Base-by-base conservation (phyloP, 257 asterid species). In the Jasminum sambac region DNA sequence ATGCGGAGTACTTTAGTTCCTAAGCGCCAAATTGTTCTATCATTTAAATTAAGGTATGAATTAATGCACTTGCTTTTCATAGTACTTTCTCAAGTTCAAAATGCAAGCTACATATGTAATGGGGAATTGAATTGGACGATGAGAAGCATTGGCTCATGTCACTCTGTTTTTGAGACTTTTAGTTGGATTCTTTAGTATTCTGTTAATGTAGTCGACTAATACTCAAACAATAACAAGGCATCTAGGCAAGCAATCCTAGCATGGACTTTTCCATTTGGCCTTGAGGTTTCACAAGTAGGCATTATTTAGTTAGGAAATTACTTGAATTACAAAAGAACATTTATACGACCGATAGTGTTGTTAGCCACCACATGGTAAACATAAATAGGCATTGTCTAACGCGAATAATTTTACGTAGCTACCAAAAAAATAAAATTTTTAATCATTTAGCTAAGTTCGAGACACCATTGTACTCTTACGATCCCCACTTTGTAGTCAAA, bases 351-450 rank as follows among this genome's bases (percentile, higher is more conserved):
- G 23, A 48, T 10, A 2, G 10, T 69, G 69, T 68, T 58, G 39
- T 74, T 17, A 24, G 42, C n/a, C 52, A 58, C 72, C 68, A 63
- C 63, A 2, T 16, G 21, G 5, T 58, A 24, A 46, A 64, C 17
- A 26, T 55, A 42, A 59, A 24, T 63, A 78, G n/a, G n/a, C n/a
- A n/a, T n/a, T n/a, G n/a, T n/a, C n/a, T n/a, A n/a, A n/a, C n/a
- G n/a, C n/a, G n/a, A n/a, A n/a, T n/a, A n/a, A n/a, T n/a, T n/a
- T n/a, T n/a, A n/a, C n/a, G n/a, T n/a, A n/a, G n/a, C n/a, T n/a
- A n/a, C n/a, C n/a, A n/a, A n/a, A n/a, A n/a, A n/a, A n/a, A n/a
- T n/a, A n/a, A n/a, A n/a, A n/a, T n/a, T n/a, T n/a, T n/a, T n/a
- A n/a, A n/a, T n/a, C n/a, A n/a, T n/a, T n/a, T n/a, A n/a, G n/a